Conservation (phyloP, 2,329 filamentous ascomycete species). For the Fusarium vanettenii region DNA sequence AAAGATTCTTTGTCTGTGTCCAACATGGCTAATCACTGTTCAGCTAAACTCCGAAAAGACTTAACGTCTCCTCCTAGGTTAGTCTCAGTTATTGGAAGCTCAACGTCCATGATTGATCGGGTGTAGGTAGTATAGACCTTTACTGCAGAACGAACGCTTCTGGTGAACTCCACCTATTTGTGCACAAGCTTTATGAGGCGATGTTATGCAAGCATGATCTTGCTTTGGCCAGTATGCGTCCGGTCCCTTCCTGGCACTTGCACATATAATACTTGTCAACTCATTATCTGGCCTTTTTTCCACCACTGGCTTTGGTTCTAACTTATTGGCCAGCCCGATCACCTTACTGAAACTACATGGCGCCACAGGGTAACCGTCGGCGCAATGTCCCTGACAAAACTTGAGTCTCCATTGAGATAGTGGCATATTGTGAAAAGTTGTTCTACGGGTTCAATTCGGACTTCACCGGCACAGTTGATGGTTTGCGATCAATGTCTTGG, state of each 20-base stretch:
- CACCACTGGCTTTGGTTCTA: background rate
- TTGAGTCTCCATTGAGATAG: background rate
- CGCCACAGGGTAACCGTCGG: background rate
- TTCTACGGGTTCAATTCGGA: background rate
- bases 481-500: background rate
- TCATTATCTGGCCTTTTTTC: too few species aligned
- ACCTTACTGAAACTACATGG: background rate
- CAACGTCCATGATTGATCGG: background rate
- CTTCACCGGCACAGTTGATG: background rate
- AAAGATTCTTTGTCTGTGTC: background rate
- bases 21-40: background rate
- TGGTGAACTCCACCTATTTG: background rate
- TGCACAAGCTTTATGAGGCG: background rate
- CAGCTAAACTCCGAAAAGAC: background rate
- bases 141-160: background rate
- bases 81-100: background rate
- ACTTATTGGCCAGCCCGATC: background rate
- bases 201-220: background rate
- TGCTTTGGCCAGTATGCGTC: background rate
- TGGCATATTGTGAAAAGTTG: background rate
- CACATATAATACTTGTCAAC: background rate
- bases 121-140: background rate
- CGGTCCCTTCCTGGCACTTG: background rate
- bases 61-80: background rate
- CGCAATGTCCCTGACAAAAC: background rate